Conservation (phyloP, 345 rosid species). For the Brassica rapa region DNA sequence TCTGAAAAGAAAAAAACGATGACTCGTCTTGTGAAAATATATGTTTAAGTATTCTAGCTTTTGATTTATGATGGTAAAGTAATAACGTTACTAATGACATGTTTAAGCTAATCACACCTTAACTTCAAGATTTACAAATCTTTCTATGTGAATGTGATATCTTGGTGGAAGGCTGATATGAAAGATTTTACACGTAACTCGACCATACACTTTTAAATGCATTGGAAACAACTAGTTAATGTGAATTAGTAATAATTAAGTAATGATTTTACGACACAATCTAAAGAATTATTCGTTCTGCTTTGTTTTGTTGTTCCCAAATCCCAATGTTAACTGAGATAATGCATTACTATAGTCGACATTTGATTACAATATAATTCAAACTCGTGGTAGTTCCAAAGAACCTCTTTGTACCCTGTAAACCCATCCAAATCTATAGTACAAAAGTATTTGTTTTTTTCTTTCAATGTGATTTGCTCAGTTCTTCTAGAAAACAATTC, state of each 20-base stretch:
- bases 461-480: background rate
- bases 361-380: background rate
- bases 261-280: conserved; percentile 1
- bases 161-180: conserved; percentile 1
- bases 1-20: background rate
- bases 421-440: background rate
- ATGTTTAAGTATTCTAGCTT: background rate
- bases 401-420: background rate
- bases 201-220: background rate
- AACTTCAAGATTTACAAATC: background rate
- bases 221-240: background rate
- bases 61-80: background rate
- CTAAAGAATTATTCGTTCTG: conserved; percentile 17
- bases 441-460: background rate
- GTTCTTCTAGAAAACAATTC: background rate
- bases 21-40: background rate
- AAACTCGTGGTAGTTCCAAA: background rate
- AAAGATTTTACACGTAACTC: background rate
- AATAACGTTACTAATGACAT: background rate
- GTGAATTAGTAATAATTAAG: background rate
- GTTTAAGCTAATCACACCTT: background rate
- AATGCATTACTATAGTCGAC: background rate
- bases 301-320: conserved; percentile 20
- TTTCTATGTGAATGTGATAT: background rate
- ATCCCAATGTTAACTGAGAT: conserved; percentile 26